Base-by-base conservation (phyloP, 176 grass and related monocot species). In the Elymus sibiricus region DNA sequence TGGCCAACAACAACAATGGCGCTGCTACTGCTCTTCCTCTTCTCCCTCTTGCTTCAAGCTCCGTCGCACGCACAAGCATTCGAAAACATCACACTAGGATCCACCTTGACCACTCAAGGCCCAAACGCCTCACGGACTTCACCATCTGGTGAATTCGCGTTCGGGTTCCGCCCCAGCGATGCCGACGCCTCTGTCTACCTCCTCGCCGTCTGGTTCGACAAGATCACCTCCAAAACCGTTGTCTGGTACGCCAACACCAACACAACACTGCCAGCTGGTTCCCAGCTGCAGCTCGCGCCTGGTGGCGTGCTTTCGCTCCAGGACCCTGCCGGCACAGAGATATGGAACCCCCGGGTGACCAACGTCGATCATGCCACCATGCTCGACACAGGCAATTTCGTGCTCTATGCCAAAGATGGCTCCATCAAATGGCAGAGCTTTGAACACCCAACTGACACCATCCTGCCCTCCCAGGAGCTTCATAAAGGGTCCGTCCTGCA, bases 341-440 rank as follows among this genome's bases (percentile, higher is more conserved):
- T 88, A 42, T 91, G 89, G 89, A 80, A 29, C 46, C 74, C 65
- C 6, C 7, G 17, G 19, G 74, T 32, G 27, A 67, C 19, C 51
- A 62, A 46, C 9, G 74, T 58, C 26, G 22, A 77, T 35, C 83
- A 84, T 5, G 80, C 80, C 32, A 68, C 53, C 47, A 81, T 91
- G 89, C 80, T 84, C 15, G 75, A 91, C 65, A 88, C 76, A 2
- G 89, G 85, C 15, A 84, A 88, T 67, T 91, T 91, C 25, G 42
- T 91, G 12, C 56, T 91, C 8, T 75, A 22, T 16, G 55, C 32
- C 25, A 27, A 81, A 24, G 26, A 79, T 34, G 65, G 55, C 3
- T 66, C 76, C 15, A 12, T 43, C 9, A 32, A 7, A 9, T 91
- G 89, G 89, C n/a, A 80, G 35, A 91, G 82, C 78, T 91, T 91